Evolutionary conservation across 2,329 filamentous ascomycete species (phyloP).

Genomic region (Phialocephala sp.): DNA sequence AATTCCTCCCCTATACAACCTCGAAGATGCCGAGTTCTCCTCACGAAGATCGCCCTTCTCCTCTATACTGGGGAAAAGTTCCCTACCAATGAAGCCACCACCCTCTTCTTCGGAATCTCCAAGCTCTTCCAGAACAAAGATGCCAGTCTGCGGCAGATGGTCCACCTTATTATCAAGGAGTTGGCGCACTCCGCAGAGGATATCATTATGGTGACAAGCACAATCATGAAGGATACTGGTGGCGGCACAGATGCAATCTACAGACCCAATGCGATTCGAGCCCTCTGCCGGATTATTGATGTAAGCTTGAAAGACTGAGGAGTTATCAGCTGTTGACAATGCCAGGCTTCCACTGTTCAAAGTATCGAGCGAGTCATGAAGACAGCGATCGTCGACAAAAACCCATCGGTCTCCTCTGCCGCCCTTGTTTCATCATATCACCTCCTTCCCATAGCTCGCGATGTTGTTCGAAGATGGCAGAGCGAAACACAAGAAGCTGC

Average conservation of each 20-base stretch:
- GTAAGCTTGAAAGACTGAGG: constrained; percentile 55
- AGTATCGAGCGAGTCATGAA: constrained; percentile 99
- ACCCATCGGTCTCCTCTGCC: constrained; percentile 93
- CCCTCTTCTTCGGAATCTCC: constrained; percentile 97
- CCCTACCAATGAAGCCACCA: constrained; percentile 95
- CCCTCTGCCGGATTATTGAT: constrained; percentile 95
- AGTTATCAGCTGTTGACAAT: constrained; percentile 36
- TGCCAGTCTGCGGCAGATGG: constrained; percentile 97
- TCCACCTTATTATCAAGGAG: constrained; percentile 98
- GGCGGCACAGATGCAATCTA: constrained; percentile 93
- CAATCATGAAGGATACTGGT: constrained; percentile 99
- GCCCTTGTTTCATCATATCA: constrained; percentile 97
- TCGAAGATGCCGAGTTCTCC: constrained; percentile 93
- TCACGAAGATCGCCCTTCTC: constrained; percentile 96
- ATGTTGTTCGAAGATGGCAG: constrained; percentile 97
- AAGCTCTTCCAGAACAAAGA: constrained; percentile 99
- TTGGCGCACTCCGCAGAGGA: constrained; percentile 93
- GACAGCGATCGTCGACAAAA: constrained; percentile 99
- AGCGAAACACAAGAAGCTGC: constrained; percentile 98
- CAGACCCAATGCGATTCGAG: constrained; percentile 93
- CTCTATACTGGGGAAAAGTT: constrained; percentile 97
- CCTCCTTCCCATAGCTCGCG: constrained; percentile 91
- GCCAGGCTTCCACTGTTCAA: constrained; percentile 88
- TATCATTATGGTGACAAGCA: constrained; percentile 99
- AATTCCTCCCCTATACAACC: constrained; percentile 97